Evolutionary conservation across 2,329 filamentous ascomycete genomes (phyloP).

Genomic region (Pleoardoris graminearum): DNA sequence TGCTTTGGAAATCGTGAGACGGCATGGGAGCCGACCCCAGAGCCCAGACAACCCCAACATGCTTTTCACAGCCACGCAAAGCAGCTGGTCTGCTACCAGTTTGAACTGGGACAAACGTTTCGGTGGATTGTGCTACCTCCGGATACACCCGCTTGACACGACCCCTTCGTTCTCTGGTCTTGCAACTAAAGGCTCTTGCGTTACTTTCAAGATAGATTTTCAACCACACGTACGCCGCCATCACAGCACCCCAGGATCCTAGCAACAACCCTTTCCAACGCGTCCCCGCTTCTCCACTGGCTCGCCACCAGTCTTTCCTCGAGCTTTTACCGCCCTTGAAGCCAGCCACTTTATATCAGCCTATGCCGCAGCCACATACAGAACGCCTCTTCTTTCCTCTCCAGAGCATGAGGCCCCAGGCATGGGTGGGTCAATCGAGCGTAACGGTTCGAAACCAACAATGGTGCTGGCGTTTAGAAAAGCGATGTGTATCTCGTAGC

Average conservation of each 20-base stretch:
- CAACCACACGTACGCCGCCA: not conserved
- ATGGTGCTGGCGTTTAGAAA: slow-evolving; percentile 38
- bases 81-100: too few relatives aligned
- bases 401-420: slow-evolving; percentile 50
- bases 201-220: too few relatives aligned
- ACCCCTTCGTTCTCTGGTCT: too few relatives aligned
- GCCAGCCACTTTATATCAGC: slow-evolving; percentile 30
- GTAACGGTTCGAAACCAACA: slow-evolving; percentile 41
- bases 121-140: too few relatives aligned
- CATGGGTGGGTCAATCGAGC: slow-evolving; percentile 35
- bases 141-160: too few relatives aligned
- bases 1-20: not conserved
- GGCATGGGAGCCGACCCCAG: too few relatives aligned
- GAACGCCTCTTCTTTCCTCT: slow-evolving; percentile 43
- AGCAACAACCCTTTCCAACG: slow-evolving; percentile 10
- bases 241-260: not conserved
- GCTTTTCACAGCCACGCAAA: too few relatives aligned
- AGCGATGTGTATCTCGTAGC: too few relatives aligned
- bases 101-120: too few relatives aligned
- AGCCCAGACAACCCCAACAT: too few relatives aligned
- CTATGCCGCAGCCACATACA: slow-evolving; percentile 38
- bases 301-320: slow-evolving; percentile 33
- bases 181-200: too few relatives aligned
- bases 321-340: slow-evolving; percentile 25
- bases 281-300: slow-evolving; percentile 13